phyloP scores from a whole-genome alignment of 495 filamentous ascomycete species.

The Cercophora newfieldiana region DNA sequence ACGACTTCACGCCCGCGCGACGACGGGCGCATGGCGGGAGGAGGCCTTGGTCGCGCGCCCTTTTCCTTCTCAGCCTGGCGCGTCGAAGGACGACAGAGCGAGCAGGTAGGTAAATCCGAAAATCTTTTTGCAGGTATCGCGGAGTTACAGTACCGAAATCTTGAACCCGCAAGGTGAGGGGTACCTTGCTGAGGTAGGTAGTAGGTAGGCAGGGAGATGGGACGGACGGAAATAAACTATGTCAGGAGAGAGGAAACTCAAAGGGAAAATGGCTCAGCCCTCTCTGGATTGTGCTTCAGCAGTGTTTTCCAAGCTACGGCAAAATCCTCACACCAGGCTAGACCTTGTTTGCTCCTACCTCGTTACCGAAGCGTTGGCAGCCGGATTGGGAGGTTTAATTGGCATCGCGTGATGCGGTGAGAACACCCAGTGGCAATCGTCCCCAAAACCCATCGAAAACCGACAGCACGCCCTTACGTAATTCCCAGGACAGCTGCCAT shows the following conservation, averaged over 20 bases:
- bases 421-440: background rate
- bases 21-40: constrained; percentile 32
- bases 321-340: background rate
- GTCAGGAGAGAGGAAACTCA: background rate
- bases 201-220: background rate
- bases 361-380: background rate
- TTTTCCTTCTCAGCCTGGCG: background rate
- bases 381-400: background rate
- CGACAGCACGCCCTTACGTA: background rate
- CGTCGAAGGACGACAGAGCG: background rate
- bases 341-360: background rate
- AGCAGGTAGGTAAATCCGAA: background rate
- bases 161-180: background rate
- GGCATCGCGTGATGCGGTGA: background rate
- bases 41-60: background rate
- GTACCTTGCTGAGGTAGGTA: background rate
- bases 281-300: background rate
- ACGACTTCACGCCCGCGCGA: constrained; percentile 20
- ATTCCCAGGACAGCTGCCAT: too few species aligned
- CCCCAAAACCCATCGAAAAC: background rate
- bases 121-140: background rate
- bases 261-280: background rate
- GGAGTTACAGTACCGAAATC: background rate
- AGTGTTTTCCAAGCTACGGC: background rate
- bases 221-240: background rate